These are phyloP conservation scores for Lumnitzera littorea DNA, from an alignment of 345 rosid species.

Conservation along the genomic window DNA sequence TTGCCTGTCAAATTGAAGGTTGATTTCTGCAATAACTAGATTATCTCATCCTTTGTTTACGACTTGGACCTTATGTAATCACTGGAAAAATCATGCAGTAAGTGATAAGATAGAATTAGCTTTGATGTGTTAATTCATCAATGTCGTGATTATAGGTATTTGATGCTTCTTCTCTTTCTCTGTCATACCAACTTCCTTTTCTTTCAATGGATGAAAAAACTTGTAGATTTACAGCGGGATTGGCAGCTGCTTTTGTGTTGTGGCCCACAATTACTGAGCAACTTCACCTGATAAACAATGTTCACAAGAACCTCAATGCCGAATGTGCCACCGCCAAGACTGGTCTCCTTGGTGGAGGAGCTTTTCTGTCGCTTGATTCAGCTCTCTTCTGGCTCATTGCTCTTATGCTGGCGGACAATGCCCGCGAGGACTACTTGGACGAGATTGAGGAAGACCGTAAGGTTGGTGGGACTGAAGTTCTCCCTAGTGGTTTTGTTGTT, in stretches of 20 bases:
- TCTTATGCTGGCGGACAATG: conserved; percentile 75
- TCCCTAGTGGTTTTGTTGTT: conserved; percentile 2
- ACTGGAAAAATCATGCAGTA: too few relatives aligned
- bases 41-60: too few relatives aligned
- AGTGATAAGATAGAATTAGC: too few relatives aligned
- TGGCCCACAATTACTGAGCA: conserved; percentile 88
- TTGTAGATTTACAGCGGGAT: conserved; percentile 51
- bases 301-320: conserved; percentile 38
- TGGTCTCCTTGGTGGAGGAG: conserved; percentile 81
- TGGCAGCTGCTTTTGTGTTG: conserved; percentile 47
- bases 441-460: conserved; percentile 26
- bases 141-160: too few relatives aligned
- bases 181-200: background rate
- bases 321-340: conserved; percentile 78
- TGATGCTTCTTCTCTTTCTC: too few relatives aligned
- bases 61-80: too few relatives aligned
- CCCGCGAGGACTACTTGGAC: conserved; percentile 88
- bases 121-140: too few relatives aligned
- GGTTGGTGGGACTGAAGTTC: conserved; percentile 1
- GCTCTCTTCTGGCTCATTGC: conserved; percentile 79
- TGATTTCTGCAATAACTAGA: too few relatives aligned
- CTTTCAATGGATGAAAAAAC: background rate
- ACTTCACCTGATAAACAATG: conserved; percentile 49
- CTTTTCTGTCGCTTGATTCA: conserved; percentile 73
- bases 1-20: too few relatives aligned